Conservation (phyloP, 768 basidiomycete species). For the Russula emetica region DNA sequence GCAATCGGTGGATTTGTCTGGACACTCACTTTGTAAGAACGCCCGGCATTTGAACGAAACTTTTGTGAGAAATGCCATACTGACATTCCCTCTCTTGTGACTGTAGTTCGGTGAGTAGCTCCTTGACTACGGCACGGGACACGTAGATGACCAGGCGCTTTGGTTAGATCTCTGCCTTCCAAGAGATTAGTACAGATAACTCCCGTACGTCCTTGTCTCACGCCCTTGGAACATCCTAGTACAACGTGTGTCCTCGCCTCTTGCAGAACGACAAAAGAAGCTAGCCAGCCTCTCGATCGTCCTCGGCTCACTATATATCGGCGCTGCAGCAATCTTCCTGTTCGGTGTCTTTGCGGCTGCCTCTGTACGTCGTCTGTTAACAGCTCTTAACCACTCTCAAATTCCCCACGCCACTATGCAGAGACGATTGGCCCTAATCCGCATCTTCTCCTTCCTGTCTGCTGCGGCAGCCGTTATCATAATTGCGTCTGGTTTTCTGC, state of each 20-base stretch:
- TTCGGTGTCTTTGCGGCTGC: slow-evolving; percentile 52
- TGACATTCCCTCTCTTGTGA: slow-evolving; percentile 35
- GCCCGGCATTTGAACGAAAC: not conserved
- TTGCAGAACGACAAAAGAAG: slow-evolving; percentile 41
- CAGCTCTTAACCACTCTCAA: not conserved
- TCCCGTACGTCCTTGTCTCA: slow-evolving; percentile 40
- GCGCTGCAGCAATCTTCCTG: slow-evolving; percentile 47
- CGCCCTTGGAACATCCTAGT: not conserved
- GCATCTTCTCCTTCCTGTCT: slow-evolving; percentile 53
- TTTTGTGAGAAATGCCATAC: not conserved
- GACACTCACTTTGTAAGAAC: slow-evolving; percentile 58
- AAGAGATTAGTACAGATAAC: slow-evolving; percentile 46
- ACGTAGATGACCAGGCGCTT: not conserved
- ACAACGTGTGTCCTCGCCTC: not conserved
- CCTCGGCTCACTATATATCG: slow-evolving; percentile 55
- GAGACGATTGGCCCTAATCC: slow-evolving; percentile 54
- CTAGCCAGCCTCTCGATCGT: slow-evolving; percentile 54
- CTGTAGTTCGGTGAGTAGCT: slow-evolving; percentile 14
- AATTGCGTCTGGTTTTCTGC: slow-evolving; percentile 49
- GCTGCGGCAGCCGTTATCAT: slow-evolving; percentile 46
- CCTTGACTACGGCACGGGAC: not conserved
- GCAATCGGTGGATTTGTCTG: slow-evolving; percentile 52
- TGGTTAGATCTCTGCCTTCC: slow-evolving; percentile 59
- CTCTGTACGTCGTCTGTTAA: slow-evolving; percentile 41
- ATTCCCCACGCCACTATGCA: not conserved